Evolutionary conservation across 1,139 yeast species (phyloP).

Genomic region (Debaryomyces psychrophilus): DNA sequence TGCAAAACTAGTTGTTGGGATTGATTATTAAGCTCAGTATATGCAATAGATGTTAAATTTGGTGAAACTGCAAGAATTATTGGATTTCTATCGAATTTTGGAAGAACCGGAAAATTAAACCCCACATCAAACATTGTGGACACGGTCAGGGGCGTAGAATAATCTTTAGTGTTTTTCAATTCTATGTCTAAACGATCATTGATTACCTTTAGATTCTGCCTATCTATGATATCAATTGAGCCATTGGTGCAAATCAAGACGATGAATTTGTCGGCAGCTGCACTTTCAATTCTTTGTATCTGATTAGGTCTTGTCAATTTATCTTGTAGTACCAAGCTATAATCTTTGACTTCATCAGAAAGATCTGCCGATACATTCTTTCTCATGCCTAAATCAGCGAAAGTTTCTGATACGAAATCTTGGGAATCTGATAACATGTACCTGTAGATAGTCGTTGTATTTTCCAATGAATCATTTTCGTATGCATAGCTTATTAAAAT

Average conservation of each 20-base stretch:
- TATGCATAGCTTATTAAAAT: slow-evolving; percentile 39
- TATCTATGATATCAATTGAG: slow-evolving; percentile 42
- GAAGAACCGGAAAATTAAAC: slow-evolving; percentile 44
- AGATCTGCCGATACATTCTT: slow-evolving; percentile 22
- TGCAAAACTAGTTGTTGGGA: slow-evolving; percentile 27
- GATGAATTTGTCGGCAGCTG: slow-evolving; percentile 28
- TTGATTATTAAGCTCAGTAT: slow-evolving; percentile 27
- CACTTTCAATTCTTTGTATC: slow-evolving; percentile 25
- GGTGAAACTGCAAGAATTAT: slow-evolving; percentile 57
- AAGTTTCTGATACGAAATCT: slow-evolving; percentile 33
- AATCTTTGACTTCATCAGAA: slow-evolving; percentile 13
- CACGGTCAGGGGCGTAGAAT: slow-evolving; percentile 32
- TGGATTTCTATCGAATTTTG: slow-evolving; percentile 29
- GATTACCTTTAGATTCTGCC: slow-evolving; percentile 33
- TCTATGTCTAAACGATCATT: slow-evolving; percentile 12
- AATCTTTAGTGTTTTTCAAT: slow-evolving; percentile 3
- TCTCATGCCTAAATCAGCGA: slow-evolving; percentile 35
- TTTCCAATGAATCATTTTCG: slow-evolving; percentile 21
- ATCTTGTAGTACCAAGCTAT: slow-evolving; percentile 27
- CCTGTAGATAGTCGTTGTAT: slow-evolving; percentile 36
- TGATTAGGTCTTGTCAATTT: slow-evolving; percentile 25
- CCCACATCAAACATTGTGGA: slow-evolving; percentile 61
- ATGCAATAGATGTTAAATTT: slow-evolving; percentile 54
- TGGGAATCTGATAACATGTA: slow-evolving; percentile 37
- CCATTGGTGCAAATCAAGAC: slow-evolving; percentile 44